Evolutionary conservation across 2,329 filamentous ascomycete genomes (phyloP).

Genomic region (Coniochaeta sp.): DNA sequence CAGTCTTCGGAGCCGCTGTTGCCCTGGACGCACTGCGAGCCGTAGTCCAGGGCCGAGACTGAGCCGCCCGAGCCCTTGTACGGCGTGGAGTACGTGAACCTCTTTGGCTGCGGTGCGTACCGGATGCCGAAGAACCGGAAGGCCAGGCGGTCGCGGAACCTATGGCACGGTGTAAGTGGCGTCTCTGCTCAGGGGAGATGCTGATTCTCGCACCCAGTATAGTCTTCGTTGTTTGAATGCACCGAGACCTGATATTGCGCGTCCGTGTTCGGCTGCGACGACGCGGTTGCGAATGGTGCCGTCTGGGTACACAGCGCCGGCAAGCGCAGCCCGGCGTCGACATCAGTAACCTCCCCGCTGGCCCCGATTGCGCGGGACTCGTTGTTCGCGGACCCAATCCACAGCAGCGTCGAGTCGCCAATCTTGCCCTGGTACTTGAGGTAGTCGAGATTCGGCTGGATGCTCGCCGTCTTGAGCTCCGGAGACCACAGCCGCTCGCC

Average conservation of each 20-base stretch:
- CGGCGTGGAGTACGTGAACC: constrained; percentile 34
- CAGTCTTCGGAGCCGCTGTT: constrained; percentile 35
- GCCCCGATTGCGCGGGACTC: constrained; percentile 18
- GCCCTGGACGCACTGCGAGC: constrained; percentile 31
- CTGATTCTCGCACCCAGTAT: constrained; percentile 22
- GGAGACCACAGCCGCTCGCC: constrained; percentile 32
- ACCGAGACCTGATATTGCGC: constrained; percentile 28
- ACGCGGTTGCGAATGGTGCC: constrained; percentile 29
- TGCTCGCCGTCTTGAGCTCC: constrained; percentile 14
- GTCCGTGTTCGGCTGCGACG: constrained; percentile 20
- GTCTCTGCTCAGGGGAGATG: neutral
- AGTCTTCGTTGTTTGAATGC: constrained; percentile 28
- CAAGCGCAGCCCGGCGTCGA: constrained; percentile 12
- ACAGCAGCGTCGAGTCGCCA: constrained; percentile 20
- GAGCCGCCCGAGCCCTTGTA: constrained; percentile 25
- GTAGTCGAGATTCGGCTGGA: constrained; percentile 27
- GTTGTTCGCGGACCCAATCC: constrained; percentile 22
- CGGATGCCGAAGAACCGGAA: constrained; percentile 45
- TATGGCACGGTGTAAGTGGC: constrained; percentile 8
- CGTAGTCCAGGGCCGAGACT: constrained; percentile 26
- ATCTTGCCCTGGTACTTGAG: constrained; percentile 23
- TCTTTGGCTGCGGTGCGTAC: constrained; percentile 33
- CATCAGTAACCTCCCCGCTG: constrained; percentile 15
- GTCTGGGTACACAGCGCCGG: constrained; percentile 34
- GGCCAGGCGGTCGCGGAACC: constrained; percentile 35